Evolutionary conservation across 768 basidiomycete genomes (phyloP).

Genomic region (Clitopilus passeckerianus): DNA sequence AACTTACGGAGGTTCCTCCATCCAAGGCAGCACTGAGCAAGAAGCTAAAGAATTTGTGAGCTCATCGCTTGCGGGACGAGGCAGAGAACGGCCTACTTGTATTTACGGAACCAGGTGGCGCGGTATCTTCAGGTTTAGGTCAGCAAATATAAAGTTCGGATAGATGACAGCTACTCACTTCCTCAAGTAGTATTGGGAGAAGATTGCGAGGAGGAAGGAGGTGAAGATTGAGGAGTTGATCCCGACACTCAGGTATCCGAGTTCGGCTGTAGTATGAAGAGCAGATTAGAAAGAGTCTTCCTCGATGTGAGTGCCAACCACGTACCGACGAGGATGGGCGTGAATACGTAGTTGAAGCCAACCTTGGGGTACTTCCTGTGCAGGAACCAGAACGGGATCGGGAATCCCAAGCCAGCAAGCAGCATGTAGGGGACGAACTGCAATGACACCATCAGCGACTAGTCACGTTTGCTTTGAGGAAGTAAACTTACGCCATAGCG

Average conservation of each 20-base stretch:
- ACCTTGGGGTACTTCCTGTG: conserved; percentile 42
- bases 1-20: conserved; percentile 40
- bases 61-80: conserved; percentile 1
- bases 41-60: conserved; percentile 21
- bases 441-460: not conserved
- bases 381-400: conserved; percentile 47
- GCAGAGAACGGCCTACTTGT: conserved; percentile 25
- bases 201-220: conserved; percentile 37
- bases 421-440: conserved; percentile 40
- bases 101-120: conserved; percentile 43
- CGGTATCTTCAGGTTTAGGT: conserved; percentile 20
- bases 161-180: conserved; percentile 8
- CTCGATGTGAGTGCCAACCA: conserved; percentile 15
- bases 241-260: conserved; percentile 48
- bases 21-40: conserved; percentile 46
- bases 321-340: conserved; percentile 28
- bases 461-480: too few relatives aligned
- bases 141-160: not conserved
- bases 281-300: conserved; percentile 8
- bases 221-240: conserved; percentile 51
- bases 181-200: conserved; percentile 43
- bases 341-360: conserved; percentile 40
- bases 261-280: conserved; percentile 13
- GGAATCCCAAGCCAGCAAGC: conserved; percentile 40
- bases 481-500: conserved; percentile 32